These are phyloP conservation scores for Paecilomyces dactylethromorphus DNA, from an alignment of 2,329 filamentous ascomycete species.

Conservation along the genomic window DNA sequence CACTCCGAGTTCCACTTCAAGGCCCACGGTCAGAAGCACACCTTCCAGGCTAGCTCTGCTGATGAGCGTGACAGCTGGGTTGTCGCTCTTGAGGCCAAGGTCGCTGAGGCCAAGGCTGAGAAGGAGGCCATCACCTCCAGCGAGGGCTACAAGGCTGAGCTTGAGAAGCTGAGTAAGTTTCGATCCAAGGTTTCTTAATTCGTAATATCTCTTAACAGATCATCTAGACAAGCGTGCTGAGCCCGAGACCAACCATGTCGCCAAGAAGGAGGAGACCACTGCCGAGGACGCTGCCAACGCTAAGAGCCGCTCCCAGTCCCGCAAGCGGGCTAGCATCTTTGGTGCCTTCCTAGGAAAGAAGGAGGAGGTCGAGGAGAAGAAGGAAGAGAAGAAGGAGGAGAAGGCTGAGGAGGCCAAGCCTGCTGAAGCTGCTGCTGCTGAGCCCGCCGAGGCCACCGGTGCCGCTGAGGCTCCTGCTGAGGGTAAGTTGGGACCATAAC, in stretches of 20 bases:
- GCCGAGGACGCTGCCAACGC: conserved; percentile 47
- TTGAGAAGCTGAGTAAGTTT: conserved; percentile 62
- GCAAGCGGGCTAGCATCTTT: conserved; percentile 55
- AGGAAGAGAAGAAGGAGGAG: conserved; percentile 39
- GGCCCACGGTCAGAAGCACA: conserved; percentile 82
- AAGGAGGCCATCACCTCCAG: conserved; percentile 66
- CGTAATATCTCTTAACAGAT: conserved; percentile 17
- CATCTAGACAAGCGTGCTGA: conserved; percentile 37
- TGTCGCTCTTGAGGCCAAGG: conserved; percentile 71
- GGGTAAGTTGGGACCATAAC: conserved; percentile 5
- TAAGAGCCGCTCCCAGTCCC: conserved; percentile 55
- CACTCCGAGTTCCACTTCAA: conserved; percentile 79
- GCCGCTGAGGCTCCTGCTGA: conserved; percentile 29
- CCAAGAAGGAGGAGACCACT: conserved; percentile 37
- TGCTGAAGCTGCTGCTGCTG: conserved; percentile 31
- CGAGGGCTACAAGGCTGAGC: conserved; percentile 81
- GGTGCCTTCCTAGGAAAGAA: conserved; percentile 56
- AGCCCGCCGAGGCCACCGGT: conserved; percentile 28
- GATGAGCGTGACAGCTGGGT: conserved; percentile 92
- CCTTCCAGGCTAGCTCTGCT: conserved; percentile 71
- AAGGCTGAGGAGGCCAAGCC: conserved; percentile 37
- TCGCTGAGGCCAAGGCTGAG: conserved; percentile 76
- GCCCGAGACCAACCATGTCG: conserved; percentile 13
- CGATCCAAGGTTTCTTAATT: conserved; percentile 2
- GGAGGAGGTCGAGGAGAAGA: conserved; percentile 31